A percentile compares a stretch with the other conserved stretches of the same genome.
These are phyloP conservation scores for Pythium scleroteichum DNA, from an alignment of 352 stramenopile genomes.

Conservation along the genomic window DNA sequence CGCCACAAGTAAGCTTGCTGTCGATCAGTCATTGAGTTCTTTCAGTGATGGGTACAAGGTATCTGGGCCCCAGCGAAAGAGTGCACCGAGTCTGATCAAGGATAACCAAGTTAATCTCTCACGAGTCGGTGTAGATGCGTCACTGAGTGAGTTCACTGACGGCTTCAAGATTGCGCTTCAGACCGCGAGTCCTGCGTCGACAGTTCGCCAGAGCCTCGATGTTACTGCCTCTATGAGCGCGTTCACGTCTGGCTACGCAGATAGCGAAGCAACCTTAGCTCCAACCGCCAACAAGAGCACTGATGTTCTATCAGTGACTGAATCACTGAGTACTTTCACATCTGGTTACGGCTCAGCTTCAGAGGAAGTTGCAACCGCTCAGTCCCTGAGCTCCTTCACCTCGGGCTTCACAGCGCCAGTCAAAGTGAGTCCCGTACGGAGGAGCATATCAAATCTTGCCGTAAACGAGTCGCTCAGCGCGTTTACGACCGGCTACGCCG, in stretches of 20 bases:
- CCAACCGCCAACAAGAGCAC: neutral
- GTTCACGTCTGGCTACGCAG: constrained; percentile 12
- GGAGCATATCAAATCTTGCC: neutral
- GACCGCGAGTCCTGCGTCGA: neutral
- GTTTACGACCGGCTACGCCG: constrained; percentile 30
- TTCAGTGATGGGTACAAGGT: constrained; percentile 30
- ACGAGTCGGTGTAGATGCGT: constrained; percentile 28
- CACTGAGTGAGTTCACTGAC: constrained; percentile 41
- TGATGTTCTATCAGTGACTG: neutral
- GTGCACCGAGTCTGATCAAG: neutral
- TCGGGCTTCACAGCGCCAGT: constrained; percentile 15
- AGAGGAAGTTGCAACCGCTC: neutral
- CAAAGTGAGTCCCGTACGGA: constrained; percentile 14
- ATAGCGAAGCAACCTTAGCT: neutral
- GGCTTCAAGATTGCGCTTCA: constrained; percentile 26
- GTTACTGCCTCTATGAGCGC: constrained; percentile 21
- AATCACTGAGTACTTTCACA: constrained; percentile 36
- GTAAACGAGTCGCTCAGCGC: constrained; percentile 33
- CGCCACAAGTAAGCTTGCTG: neutral
- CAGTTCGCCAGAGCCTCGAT: constrained; percentile 10
- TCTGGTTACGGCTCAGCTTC: constrained; percentile 25
- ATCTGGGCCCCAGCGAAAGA: constrained; percentile 1
- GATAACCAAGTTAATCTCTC: constrained; percentile 4
- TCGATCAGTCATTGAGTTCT: constrained; percentile 25
- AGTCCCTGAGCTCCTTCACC: constrained; percentile 23